Base-by-base conservation (phyloP, 345 rosid species). In the Stellera chamaejasme region DNA sequence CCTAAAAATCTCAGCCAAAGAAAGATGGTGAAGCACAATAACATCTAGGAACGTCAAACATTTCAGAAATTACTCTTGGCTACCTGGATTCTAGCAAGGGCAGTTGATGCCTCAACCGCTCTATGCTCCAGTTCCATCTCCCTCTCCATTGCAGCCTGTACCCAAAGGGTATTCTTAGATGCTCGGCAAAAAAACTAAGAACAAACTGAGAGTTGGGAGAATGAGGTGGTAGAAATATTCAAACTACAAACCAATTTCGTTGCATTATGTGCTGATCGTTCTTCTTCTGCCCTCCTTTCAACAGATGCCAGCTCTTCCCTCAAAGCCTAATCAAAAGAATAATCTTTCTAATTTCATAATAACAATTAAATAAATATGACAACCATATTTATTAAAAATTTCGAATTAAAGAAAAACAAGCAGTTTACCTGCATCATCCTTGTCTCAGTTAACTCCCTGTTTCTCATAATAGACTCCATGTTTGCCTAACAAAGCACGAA, bases 261-360 rank as follows among this genome's bases (percentile, higher is more conserved):
- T 65, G 97, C 90, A 76, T 74, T 82, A 67, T 90, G 97, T 53
- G 97, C 90, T 58, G 78, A 72, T 58, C 72, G 95, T 75, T 94
- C 99, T 71, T 94, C 99, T 75, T 94, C 96, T 47, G 92, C 95
- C 74, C 96, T 83, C 73, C 97, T 76, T 64, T 90, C 99, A 27
- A 73, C 87, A 66, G 95, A 82, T 47, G 90, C 77, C 62, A 94
- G 81, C 84, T 94, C 99, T 80, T 94, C 99, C 57, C 96, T 88
- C 59, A 94, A 54, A 70, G 97, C 96, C 96, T 94, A 69, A 50
- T 43, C 63, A 53, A 70, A 64, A 70, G 45, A 15, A 61, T 23
- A 61, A 12, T 15, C 61, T n/a, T 12, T 54, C 56, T 68, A 42
- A 59, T 68, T 52, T 45, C 55, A 56, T 39, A 55, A 54, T 27